These are phyloP conservation scores for Fusarium sp. DNA, from an alignment of 2,329 filamentous ascomycete species.

Conservation along the genomic window DNA sequence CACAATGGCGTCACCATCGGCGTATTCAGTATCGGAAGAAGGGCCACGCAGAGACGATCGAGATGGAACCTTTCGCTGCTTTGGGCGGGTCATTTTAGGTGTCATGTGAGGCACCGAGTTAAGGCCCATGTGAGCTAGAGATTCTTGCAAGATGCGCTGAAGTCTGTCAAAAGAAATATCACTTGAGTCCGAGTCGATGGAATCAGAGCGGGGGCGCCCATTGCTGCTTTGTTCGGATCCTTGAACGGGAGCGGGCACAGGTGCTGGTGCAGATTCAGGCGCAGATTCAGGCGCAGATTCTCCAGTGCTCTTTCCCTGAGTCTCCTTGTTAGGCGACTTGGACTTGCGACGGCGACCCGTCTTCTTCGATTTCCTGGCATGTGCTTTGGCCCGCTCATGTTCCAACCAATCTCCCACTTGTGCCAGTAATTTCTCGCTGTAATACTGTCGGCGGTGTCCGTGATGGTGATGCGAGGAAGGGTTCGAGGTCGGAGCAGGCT, in stretches of 20 bases:
- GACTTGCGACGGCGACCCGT: constrained; percentile 56
- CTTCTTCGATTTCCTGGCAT: constrained; percentile 58
- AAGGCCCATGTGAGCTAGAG: constrained; percentile 65
- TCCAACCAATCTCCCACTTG: constrained; percentile 88
- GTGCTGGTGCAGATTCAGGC: constrained; percentile 13
- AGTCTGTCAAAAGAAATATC: constrained; percentile 81
- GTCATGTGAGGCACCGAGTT: constrained; percentile 57
- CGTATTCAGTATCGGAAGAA: constrained; percentile 87
- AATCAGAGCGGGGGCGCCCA: constrained; percentile 58
- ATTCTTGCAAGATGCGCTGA: constrained; percentile 81
- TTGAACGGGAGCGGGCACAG: constrained; percentile 15
- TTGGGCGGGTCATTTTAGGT: constrained; percentile 56
- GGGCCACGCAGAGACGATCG: constrained; percentile 57
- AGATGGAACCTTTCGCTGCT: constrained; percentile 49
- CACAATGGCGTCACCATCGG: constrained; percentile 83
- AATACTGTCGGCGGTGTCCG: constrained; percentile 52
- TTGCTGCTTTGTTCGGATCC: constrained; percentile 37
- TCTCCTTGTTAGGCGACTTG: constrained; percentile 50
- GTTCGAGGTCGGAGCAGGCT: constrained; percentile 38
- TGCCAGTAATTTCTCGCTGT: constrained; percentile 70
- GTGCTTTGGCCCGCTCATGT: constrained; percentile 74
- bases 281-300: constrained; percentile 13
- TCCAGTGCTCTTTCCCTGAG: constrained; percentile 39
- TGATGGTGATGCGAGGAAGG: constrained; percentile 42
- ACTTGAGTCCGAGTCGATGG: constrained; percentile 73